Evolutionary conservation across 164 flowering plant genomes (phyloP).

Genomic region (Paratinospora sagittata): DNA sequence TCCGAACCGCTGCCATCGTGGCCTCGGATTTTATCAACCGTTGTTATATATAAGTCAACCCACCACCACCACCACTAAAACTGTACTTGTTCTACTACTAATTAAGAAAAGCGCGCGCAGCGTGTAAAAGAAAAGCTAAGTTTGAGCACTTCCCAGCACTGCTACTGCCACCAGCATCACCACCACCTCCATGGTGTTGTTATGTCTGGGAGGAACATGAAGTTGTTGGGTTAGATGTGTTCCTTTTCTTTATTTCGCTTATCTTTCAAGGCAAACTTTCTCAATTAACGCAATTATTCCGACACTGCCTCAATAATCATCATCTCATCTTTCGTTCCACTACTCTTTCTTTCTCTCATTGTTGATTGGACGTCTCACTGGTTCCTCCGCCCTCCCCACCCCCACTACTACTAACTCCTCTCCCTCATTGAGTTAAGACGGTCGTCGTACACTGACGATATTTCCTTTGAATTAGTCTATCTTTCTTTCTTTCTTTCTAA

Average conservation of each 20-base stretch:
- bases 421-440: background rate
- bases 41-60: background rate
- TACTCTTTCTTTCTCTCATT: background rate
- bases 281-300: background rate
- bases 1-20: background rate
- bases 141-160: background rate
- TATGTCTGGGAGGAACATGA: background rate
- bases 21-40: too few relatives aligned
- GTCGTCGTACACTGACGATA: background rate
- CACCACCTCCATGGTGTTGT: background rate
- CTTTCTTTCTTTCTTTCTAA: background rate
- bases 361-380: background rate
- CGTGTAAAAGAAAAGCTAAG: too few relatives aligned
- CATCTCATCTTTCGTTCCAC: background rate
- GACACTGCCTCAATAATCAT: background rate
- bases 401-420: background rate
- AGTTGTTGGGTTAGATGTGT: background rate
- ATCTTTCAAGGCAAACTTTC: background rate
- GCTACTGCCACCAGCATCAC: background rate
- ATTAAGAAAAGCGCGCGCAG: too few relatives aligned
- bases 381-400: background rate
- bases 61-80: background rate
- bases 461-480: background rate
- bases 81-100: too few relatives aligned
- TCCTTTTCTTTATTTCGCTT: background rate